These are phyloP conservation scores for Globisporangium parvum DNA, from an alignment of 352 stramenopile species.

Conservation along the genomic window DNA sequence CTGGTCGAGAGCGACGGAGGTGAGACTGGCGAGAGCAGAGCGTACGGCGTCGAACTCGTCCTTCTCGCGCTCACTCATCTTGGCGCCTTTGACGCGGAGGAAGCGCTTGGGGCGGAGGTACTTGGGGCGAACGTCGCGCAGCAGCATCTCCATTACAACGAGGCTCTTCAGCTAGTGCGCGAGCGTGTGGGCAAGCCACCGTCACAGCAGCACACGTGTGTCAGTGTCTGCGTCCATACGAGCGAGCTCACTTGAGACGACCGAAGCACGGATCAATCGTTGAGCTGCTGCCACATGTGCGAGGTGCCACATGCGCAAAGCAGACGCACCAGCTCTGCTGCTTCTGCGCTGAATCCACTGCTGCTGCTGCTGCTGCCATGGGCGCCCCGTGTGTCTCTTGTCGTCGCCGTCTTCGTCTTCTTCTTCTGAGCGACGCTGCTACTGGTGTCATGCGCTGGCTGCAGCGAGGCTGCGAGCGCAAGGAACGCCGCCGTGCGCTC, in stretches of 20 bases:
- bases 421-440: neutral
- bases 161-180: constrained; percentile 34
- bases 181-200: too few relatives aligned
- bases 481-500: neutral
- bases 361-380: neutral
- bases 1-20: neutral
- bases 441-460: neutral
- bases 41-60: constrained; percentile 68
- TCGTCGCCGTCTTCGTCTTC: too few relatives aligned
- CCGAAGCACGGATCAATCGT: neutral
- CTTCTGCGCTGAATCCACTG: constrained; percentile 6
- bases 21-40: neutral
- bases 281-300: neutral
- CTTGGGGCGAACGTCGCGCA: constrained; percentile 36
- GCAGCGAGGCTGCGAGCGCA: neutral
- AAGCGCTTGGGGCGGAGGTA: constrained; percentile 60
- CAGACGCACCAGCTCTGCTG: constrained; percentile 10
- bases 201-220: neutral
- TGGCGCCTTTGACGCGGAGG: constrained; percentile 47
- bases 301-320: neutral
- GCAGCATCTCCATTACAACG: constrained; percentile 44
- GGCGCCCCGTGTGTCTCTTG: neutral
- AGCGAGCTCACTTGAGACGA: neutral
- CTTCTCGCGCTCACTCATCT: constrained; percentile 70
- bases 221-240: neutral